These are phyloP conservation scores for Podospora pseudopauciseta DNA, from an alignment of 495 filamentous ascomycete genomes.

Conservation along the genomic window DNA sequence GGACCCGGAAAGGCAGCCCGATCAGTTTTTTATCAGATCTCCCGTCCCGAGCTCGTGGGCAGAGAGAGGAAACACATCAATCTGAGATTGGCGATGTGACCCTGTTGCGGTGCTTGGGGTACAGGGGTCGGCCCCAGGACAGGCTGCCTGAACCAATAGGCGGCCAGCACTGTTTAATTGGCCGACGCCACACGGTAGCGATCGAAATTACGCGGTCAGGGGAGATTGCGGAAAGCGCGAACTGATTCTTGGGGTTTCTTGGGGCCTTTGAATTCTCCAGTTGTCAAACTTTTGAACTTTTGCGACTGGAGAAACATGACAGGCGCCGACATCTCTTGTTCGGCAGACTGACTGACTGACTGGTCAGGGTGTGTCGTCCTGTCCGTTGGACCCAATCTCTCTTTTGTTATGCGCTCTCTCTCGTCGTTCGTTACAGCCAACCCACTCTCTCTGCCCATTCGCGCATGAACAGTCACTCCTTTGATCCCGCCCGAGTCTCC, in stretches of 20 bases:
- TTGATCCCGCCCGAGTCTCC: conserved; percentile 11
- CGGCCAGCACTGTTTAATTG: conserved; percentile 16
- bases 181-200: conserved; percentile 25
- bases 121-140: conserved; percentile 18
- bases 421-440: conserved; percentile 17
- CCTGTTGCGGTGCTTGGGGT: background rate
- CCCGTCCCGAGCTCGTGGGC: background rate
- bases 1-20: background rate
- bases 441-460: background rate
- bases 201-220: conserved; percentile 29
- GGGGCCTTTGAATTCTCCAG: background rate
- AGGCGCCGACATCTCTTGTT: background rate
- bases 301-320: conserved; percentile 2
- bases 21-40: background rate
- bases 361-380: background rate
- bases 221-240: conserved; percentile 10
- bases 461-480: conserved; percentile 13
- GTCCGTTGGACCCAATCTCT: background rate
- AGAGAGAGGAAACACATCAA: background rate
- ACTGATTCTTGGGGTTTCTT: background rate
- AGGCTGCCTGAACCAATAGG: conserved; percentile 25
- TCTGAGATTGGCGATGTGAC: conserved; percentile 6
- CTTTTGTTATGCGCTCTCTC: conserved; percentile 19
- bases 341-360: background rate
- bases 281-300: conserved; percentile 1